Conservation (phyloP, 371 early-diverging fungal species). For the Polyrhizophydium stewartii region DNA sequence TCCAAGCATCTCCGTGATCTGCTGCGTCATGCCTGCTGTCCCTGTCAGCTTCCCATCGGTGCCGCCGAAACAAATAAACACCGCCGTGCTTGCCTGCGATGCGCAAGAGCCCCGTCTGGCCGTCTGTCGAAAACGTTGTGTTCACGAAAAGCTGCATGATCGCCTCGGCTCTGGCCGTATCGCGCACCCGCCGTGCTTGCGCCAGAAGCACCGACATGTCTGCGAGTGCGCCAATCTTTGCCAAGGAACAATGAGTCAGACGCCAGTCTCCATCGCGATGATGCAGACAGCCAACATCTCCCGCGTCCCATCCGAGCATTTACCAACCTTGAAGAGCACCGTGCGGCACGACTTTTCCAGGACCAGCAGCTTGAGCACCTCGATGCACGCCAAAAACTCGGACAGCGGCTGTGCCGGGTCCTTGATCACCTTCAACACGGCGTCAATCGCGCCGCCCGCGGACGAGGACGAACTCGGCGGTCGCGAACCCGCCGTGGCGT, state of each 20-base stretch:
- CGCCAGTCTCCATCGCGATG: no score
- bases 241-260: no score
- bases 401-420: neutral
- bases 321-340: conserved; percentile 16
- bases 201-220: no score
- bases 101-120: conserved; percentile 18
- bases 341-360: conserved; percentile 7
- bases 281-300: no score
- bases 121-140: conserved; percentile 13
- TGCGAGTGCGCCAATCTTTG: no score
- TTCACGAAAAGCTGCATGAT: conserved; percentile 12
- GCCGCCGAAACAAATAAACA: neutral
- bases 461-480: no score
- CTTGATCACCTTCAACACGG: neutral
- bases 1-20: conserved; percentile 11
- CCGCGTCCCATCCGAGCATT: no score
- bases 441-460: neutral
- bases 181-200: conserved; percentile 11
- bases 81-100: conserved; percentile 8
- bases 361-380: conserved; percentile 18
- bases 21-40: conserved; percentile 10
- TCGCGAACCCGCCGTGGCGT: no score
- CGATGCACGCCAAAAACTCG: conserved; percentile 12
- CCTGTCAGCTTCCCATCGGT: neutral
- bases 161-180: conserved; percentile 4